Evolutionary conservation across 2,329 filamentous ascomycete genomes (phyloP).

Genomic region (Nannizzia gypsea): DNA sequence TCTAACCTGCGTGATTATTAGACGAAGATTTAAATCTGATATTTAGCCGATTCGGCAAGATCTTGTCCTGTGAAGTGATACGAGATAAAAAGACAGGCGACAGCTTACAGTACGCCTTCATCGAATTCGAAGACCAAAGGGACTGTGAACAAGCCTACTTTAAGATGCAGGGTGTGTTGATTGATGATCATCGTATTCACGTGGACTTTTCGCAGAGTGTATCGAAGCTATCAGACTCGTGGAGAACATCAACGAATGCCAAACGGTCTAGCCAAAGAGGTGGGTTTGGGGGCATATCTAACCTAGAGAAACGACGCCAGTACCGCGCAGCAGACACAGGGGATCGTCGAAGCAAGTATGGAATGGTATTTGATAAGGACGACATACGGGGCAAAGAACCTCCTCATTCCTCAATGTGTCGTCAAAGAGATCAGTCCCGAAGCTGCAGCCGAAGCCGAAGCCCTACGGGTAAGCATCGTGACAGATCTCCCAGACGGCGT

Average conservation of each 20-base stretch:
- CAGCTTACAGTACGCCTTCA: conserved; percentile 93
- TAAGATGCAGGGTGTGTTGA: conserved; percentile 96
- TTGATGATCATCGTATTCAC: conserved; percentile 94
- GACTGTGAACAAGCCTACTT: conserved; percentile 93
- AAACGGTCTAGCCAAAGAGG: conserved; percentile 59
- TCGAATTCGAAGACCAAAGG: conserved; percentile 86
- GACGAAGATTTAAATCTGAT: conserved; percentile 92
- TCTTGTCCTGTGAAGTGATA: conserved; percentile 91
- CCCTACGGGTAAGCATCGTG: conserved; percentile 29
- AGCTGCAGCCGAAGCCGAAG: conserved; percentile 32
- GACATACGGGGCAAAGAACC: conserved; percentile 44
- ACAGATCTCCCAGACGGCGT: conserved; percentile 23
- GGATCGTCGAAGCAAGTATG: conserved; percentile 45
- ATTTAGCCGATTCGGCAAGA: conserved; percentile 91
- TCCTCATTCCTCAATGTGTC: conserved; percentile 10
- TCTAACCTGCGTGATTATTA: conserved; percentile 18
- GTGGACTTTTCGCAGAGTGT: conserved; percentile 98
- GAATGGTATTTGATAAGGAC: conserved; percentile 70
- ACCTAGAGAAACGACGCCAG: conserved; percentile 79
- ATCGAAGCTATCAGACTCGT: conserved; percentile 72
- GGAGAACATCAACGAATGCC: conserved; percentile 72
- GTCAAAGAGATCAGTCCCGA: conserved; percentile 19
- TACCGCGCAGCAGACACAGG: conserved; percentile 59
- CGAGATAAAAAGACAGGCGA: conserved; percentile 87
- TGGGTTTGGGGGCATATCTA: conserved; percentile 82